Evolutionary conservation across 441 rosid species (phyloP).

Genomic region (Arabidopsis lyrata): DNA sequence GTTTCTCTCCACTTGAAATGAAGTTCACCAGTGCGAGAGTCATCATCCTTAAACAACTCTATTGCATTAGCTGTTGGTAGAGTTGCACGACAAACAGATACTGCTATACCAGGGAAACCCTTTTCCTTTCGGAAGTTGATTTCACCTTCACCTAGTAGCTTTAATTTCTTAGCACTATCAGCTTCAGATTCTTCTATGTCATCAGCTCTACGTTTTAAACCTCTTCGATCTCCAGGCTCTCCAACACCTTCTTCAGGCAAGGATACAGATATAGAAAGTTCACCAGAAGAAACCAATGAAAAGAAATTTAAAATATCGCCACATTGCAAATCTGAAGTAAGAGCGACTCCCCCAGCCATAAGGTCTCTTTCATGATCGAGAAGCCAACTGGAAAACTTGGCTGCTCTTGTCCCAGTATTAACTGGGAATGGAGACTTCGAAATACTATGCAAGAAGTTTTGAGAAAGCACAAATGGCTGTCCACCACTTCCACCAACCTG

Average conservation of each 20-base stretch:
- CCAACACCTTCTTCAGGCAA: slow-evolving; percentile 94
- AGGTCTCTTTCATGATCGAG: slow-evolving; percentile 66
- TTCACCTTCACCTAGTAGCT: slow-evolving; percentile 72
- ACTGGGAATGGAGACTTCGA: slow-evolving; percentile 83
- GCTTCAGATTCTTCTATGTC: slow-evolving; percentile 58
- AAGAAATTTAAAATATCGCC: slow-evolving; percentile 87
- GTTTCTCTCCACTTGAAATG: slow-evolving; percentile 42
- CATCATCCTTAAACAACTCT: slow-evolving; percentile 61
- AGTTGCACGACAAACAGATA: slow-evolving; percentile 59
- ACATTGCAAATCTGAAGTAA: slow-evolving; percentile 84
- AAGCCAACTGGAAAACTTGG: slow-evolving; percentile 82
- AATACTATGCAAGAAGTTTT: slow-evolving; percentile 75
- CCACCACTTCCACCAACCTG: slow-evolving; percentile 90
- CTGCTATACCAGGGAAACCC: slow-evolving; percentile 91
- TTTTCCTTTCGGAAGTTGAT: slow-evolving; percentile 85
- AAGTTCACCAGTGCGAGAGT: slow-evolving; percentile 51
- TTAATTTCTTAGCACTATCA: slow-evolving; percentile 71
- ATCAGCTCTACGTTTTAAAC: slow-evolving; percentile 74
- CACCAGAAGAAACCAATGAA: slow-evolving; percentile 82
- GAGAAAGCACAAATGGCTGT: slow-evolving; percentile 86
- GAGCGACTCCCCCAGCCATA: slow-evolving; percentile 60
- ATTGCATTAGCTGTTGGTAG: slow-evolving; percentile 54
- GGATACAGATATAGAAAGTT: slow-evolving; percentile 67
- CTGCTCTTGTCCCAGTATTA: slow-evolving; percentile 86
- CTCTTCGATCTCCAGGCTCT: slow-evolving; percentile 88